phyloP scores from a whole-genome alignment of 2,329 filamentous ascomycete genomes.

The Tolypocladium inflatum region DNA sequence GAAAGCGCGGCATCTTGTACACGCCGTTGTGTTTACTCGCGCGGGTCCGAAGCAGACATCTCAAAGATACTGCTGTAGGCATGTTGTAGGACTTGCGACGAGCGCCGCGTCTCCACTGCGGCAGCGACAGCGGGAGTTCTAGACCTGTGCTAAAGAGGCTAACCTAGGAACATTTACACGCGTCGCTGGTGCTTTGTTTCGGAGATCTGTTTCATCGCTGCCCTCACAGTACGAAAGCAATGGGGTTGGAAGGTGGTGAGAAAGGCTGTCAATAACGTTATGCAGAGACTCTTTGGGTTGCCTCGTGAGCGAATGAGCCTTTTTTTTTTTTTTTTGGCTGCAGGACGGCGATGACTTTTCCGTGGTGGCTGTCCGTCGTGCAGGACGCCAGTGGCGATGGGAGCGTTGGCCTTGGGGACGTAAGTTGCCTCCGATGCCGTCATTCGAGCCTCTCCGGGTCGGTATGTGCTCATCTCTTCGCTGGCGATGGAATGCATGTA shows the following conservation, averaged over 20 bases:
- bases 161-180: neutral
- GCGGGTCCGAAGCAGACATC: too few relatives aligned
- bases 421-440: neutral
- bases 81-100: neutral
- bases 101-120: neutral
- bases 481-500: neutral
- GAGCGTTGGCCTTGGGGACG: too few relatives aligned
- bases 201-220: neutral
- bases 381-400: neutral
- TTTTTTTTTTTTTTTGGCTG: neutral
- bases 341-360: neutral
- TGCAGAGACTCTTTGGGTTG: neutral
- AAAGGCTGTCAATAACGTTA: too few relatives aligned
- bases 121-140: neutral
- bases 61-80: too few relatives aligned
- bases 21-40: neutral
- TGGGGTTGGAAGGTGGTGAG: neutral
- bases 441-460: neutral
- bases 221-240: neutral
- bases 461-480: neutral
- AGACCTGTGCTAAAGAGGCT: neutral
- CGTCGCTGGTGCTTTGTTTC: neutral
- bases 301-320: neutral
- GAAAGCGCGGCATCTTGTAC: neutral
- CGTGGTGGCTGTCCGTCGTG: neutral